These are phyloP conservation scores for Diplodia mutila DNA, from an alignment of 2,329 filamentous ascomycete species.

Conservation along the genomic window DNA sequence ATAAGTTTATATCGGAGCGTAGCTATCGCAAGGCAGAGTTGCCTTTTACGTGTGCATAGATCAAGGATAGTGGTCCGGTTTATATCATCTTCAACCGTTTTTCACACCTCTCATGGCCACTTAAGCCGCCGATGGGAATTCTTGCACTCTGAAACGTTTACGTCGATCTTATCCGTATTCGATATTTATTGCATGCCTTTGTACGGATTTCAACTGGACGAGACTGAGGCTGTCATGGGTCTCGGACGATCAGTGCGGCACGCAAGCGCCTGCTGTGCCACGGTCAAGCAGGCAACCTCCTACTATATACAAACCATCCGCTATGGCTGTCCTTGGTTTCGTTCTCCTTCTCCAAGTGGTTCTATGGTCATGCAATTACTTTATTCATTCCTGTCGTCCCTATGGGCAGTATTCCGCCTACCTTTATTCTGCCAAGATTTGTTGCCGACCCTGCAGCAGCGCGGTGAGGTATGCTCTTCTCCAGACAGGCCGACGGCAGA, in stretches of 20 bases:
- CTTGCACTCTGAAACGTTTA: too few species aligned
- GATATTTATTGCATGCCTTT: not conserved
- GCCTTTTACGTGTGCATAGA: too few species aligned
- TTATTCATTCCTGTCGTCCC: not conserved
- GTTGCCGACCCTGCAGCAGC: not conserved
- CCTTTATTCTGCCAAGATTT: not conserved
- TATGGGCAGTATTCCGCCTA: not conserved
- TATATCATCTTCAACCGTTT: not conserved
- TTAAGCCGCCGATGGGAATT: not conserved
- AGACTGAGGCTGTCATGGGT: not conserved
- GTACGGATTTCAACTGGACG: not conserved
- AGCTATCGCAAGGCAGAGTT: too few species aligned
- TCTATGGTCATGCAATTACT: not conserved
- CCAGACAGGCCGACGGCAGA: not conserved
- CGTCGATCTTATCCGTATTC: not conserved
- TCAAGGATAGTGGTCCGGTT: not conserved
- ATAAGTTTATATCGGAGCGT: too few species aligned
- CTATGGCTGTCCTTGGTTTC: not conserved
- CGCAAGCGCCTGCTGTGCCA: not conserved
- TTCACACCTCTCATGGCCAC: not conserved
- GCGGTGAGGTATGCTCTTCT: not conserved
- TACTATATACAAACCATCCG: not conserved
- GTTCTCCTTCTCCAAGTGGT: too few species aligned
- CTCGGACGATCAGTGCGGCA: not conserved
- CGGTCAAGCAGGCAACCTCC: not conserved